Conservation (phyloP, 495 filamentous ascomycete species). For the Aspergillus funiculosus region DNA sequence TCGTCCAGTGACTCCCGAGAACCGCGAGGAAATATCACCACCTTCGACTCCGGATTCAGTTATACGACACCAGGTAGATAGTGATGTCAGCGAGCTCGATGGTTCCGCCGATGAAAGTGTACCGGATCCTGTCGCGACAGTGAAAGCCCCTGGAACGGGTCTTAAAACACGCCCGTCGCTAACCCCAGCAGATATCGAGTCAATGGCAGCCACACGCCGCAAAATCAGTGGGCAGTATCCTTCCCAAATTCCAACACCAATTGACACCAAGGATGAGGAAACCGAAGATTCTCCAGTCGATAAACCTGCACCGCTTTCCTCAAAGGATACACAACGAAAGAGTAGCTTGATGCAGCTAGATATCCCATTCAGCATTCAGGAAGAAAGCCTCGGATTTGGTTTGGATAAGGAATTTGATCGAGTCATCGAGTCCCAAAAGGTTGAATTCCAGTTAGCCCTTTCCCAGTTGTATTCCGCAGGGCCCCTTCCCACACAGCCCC, state of each 20-base stretch:
- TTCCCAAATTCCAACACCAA: conserved; percentile 51
- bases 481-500: conserved; percentile 9
- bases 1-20: conserved; percentile 61
- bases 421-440: conserved; percentile 97
- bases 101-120: conserved; percentile 46
- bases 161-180: conserved; percentile 87
- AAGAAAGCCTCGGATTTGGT: conserved; percentile 64
- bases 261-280: conserved; percentile 21
- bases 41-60: conserved; percentile 90
- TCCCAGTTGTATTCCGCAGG: conserved; percentile 24
- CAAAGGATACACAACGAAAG: conserved; percentile 36
- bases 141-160: conserved; percentile 79
- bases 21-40: conserved; percentile 47
- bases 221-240: conserved; percentile 71
- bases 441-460: conserved; percentile 57
- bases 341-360: conserved; percentile 60
- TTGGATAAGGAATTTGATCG: conserved; percentile 90
- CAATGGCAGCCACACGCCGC: conserved; percentile 83
- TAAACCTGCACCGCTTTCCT: conserved; percentile 4
- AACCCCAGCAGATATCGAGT: conserved; percentile 74
- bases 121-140: conserved; percentile 81
- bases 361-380: conserved; percentile 52
- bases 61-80: conserved; percentile 65
- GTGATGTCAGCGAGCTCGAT: conserved; percentile 26
- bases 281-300: neutral